Evolutionary conservation across 2,329 filamentous ascomycete species (phyloP), one percentile per base, ranked within the genome.

Genomic region (Penicillium janthinellum): DNA sequence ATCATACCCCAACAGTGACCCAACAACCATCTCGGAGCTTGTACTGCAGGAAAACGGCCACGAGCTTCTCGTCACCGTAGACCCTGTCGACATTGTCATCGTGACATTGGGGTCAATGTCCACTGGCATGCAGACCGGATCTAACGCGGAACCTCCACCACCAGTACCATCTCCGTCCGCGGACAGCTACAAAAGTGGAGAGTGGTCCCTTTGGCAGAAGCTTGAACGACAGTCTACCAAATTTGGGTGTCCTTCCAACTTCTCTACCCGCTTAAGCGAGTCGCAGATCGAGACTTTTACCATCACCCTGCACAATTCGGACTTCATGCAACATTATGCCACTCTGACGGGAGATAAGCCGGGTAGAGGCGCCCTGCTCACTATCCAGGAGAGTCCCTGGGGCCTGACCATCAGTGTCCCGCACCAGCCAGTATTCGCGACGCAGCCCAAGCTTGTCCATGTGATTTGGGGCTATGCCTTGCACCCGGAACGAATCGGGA

Each of bases 51-150:
- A 66, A 20, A 60, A 69, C 39, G 68, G 67, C 35, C 34, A 64
- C 22, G 52, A 65, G 14, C 61, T 65, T 37, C 64, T 64, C 28
- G 60, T 73, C 25, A 65, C 68, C 8, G 59, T 75, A 5, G 67
- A 68, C 22, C 65, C 67, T 55, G 49, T 70, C 41, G 78, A 79
- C 54, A 68, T 78, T 34, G 70, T 76, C 34, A 71, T 79, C 44
- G 67, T 75, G 31, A 38, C 48, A 15, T 25, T 51, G 7, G 48
- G 48, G 2, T 51, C 48, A 14, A 31, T 51, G n/a, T n/a, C 48
- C 20, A 35, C 48, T 12, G 48, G 48, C 7, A 51, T 37, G 11
- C 48, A 51, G 48, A 51, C 48, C 0, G 48, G 48, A 25, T 38
- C 34, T 51, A 51, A 51, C 48, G 4, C 1, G 17, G 34, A 17